Base-by-base conservation (phyloP, 2,329 filamentous ascomycete genomes). In the Aspergillus floridensis region DNA sequence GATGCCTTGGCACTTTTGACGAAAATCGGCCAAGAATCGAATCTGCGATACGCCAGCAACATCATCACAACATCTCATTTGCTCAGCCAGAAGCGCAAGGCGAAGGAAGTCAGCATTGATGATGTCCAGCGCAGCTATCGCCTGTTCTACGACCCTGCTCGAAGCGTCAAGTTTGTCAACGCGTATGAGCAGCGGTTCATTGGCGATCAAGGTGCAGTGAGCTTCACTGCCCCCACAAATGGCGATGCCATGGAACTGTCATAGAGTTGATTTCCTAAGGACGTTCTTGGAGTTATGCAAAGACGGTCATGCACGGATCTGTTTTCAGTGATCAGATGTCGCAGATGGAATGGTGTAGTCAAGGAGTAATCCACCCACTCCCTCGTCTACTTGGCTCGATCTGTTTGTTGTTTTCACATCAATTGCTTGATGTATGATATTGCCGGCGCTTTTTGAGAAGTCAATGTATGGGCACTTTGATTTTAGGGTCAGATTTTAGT, bases 11-110 rank as follows among this genome's bases (percentile, higher is more conserved):
- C 93, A 1, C 84, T 99, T 14, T 85, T 99, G 41, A 96, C 95
- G 63, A 98, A 98, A 82, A 96, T 98, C 69, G 95, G 93, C 31
- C 86, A 93, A 70, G 95, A 99, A 76, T 88, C 92, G 1, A 93
- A 93, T 24, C 82, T 99, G 53, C 85, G 95, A 67, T 99, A 99
- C 74, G 93, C 93, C n/a, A 96, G 92, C 80, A 97, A 99, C 74
- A 87, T 99, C 58, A 97, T 99, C 77, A 96, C 91, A 22, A 97
- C 95, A 1, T 95, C 92, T 5, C 90, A 96, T 75, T 84, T 99
- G 49, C 84, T 98, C 53, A 87, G 87, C 63, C 87, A 90, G 70
- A 98, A 97, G 84, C 86, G 93, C 65, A 89, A 88, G 71, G 88
- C 89, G 16, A 91, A 91, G 76, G 88, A 93, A 70, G 91, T 99